phyloP scores from a whole-genome alignment of 495 filamentous ascomycete species.

The Penicillium crystallinum region DNA sequence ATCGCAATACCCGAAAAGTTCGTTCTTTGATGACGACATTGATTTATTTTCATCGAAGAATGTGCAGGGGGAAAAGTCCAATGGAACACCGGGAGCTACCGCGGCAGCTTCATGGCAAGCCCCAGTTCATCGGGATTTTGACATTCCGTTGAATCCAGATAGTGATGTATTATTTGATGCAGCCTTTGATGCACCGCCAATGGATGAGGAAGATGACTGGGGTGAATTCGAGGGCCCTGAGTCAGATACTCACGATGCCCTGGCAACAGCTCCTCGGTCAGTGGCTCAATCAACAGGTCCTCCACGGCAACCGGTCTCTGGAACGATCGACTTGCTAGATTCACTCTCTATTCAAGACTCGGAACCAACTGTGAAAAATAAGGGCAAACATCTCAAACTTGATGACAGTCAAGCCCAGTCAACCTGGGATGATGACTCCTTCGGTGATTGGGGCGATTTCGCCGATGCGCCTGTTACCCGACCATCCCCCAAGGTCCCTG shows the following conservation, averaged over 20 bases:
- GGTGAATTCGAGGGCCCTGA: constrained; percentile 66
- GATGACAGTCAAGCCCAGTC: constrained; percentile 1
- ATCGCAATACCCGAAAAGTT: constrained; percentile 8
- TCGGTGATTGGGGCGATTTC: constrained; percentile 38
- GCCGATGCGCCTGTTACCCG: constrained; percentile 26
- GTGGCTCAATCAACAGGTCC: constrained; percentile 1
- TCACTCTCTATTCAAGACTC: constrained; percentile 23
- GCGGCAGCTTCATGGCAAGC: constrained; percentile 4
- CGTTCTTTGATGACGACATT: constrained; percentile 24
- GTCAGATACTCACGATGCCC: constrained; percentile 50
- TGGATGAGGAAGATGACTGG: constrained; percentile 59
- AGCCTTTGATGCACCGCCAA: constrained; percentile 26
- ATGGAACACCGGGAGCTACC: not conserved
- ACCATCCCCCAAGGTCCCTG: not conserved
- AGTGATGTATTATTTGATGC: constrained; percentile 46
- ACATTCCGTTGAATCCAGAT: constrained; percentile 18
- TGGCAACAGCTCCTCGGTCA: constrained; percentile 3
- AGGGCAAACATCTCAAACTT: not conserved
- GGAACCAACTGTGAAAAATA: not conserved
- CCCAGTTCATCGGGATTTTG: constrained; percentile 10
- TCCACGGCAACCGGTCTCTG: not conserved
- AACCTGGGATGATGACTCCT: constrained; percentile 34
- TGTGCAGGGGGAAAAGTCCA: not conserved
- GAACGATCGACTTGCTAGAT: constrained; percentile 21
- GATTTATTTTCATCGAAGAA: constrained; percentile 11